Evolutionary conservation across 163 green algal genomes (phyloP).

Genomic region (Prototheca wickerhamii): DNA sequence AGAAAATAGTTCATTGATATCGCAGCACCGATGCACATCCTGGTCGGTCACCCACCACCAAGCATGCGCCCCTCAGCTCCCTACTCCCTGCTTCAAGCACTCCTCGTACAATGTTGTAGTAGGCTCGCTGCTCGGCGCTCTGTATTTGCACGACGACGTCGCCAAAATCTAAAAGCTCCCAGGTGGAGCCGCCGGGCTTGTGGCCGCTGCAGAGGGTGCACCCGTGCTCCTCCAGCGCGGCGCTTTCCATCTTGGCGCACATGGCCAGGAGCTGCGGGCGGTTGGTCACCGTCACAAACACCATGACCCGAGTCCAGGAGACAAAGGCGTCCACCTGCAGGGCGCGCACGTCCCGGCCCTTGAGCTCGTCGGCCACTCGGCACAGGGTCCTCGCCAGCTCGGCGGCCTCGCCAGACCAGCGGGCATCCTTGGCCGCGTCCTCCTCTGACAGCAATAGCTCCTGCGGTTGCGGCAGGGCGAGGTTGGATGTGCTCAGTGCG

Average conservation of each 20-base stretch:
- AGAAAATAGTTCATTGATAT: no score
- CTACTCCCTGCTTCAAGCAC: background rate
- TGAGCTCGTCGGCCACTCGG: constrained; percentile 38
- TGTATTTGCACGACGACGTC: constrained; percentile 65
- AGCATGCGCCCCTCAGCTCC: background rate
- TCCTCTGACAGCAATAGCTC: background rate
- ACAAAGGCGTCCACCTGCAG: constrained; percentile 54
- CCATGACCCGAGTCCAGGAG: constrained; percentile 35
- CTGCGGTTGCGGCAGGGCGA: background rate
- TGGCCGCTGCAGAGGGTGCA: background rate
- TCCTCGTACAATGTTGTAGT: constrained; percentile 29
- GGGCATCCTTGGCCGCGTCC: background rate
- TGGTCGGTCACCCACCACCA: background rate
- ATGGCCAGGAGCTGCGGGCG: constrained; percentile 55
- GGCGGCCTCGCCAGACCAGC: background rate
- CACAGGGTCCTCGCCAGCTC: constrained; percentile 37
- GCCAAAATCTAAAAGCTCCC: constrained; percentile 56
- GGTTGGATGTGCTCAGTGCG: background rate
- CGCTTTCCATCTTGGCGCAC: constrained; percentile 36
- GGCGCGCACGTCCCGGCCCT: constrained; percentile 40
- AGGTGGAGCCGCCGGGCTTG: constrained; percentile 13
- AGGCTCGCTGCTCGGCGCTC: constrained; percentile 38
- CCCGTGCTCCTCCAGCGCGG: constrained; percentile 19
- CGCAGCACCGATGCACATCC: background rate
- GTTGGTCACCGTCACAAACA: constrained; percentile 51